Evolutionary conservation across 441 rosid species (phyloP).

Genomic region (Daphne laureola): DNA sequence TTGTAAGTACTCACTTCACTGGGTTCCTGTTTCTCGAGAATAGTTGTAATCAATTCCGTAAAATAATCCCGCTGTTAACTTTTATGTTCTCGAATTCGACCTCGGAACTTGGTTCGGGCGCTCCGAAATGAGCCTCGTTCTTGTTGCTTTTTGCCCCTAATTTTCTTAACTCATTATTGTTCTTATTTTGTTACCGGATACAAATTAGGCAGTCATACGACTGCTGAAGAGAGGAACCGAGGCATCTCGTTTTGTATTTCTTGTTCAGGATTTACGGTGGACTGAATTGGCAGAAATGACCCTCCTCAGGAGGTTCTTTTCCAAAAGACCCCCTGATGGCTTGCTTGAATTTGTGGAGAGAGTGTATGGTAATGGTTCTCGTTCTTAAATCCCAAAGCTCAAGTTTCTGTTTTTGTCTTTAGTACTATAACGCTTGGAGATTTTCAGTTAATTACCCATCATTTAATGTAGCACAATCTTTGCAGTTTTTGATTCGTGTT

Average conservation of each 20-base stretch:
- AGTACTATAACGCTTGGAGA: neutral
- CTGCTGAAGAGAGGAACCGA: no score
- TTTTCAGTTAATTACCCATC: neutral
- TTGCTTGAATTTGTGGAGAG: conserved; percentile 90
- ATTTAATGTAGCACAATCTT: conserved; percentile 6
- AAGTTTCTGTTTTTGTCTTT: neutral
- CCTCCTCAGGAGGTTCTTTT: conserved; percentile 79
- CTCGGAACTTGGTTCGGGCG: no score
- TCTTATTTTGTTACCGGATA: no score
- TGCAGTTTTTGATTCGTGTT: conserved; percentile 94
- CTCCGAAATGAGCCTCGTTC: no score
- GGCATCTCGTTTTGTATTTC: neutral
- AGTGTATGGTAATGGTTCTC: conserved; percentile 60
- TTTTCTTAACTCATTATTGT: no score
- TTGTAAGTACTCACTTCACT: no score
- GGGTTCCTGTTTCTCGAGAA: no score
- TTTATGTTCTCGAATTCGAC: no score
- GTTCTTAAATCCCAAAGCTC: conserved; percentile 1
- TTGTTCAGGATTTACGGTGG: conserved; percentile 26
- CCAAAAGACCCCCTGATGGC: conserved; percentile 92
- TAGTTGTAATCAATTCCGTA: no score
- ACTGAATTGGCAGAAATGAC: conserved; percentile 43
- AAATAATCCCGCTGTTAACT: no score
- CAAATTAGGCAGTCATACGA: no score
- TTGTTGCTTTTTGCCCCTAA: no score